Base-by-base conservation (phyloP, 306 rosid species). In the Quercus berberidifolia region DNA sequence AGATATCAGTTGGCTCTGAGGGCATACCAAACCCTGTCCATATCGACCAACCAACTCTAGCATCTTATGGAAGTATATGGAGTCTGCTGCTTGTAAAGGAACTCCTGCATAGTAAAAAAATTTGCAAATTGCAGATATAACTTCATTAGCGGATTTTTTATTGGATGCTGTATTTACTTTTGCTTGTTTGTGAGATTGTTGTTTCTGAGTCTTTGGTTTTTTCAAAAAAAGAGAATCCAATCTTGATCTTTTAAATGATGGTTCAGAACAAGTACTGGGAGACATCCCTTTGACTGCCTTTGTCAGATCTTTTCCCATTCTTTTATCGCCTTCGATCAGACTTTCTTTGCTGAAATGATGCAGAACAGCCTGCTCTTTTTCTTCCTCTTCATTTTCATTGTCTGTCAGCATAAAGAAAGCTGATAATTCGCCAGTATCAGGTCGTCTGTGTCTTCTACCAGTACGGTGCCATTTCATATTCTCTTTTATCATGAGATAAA, bases 401-500 rank as follows among this genome's bases (percentile, higher is more conserved):
- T 91, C 97, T 4, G 97, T 90, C 69, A 86, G 86, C 77, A 86
- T 75, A 85, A 91, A 91, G 79, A 90, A 86, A 76, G 84, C 80
- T 64, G 88, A 84, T 64, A 78, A 74, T 25, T 94, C 97, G 63
- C 87, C 88, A 68, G 85, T 71, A 79, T 94, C 97, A 10, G 92
- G 89, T 51, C 74, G 92, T 83, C 93, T 87, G 55, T 86, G 91
- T 82, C 94, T 88, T 87, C 97, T 90, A 62, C 99, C 99, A 62
- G 97, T 92, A 76, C 99, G 97, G 81, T 95, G 99, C 99, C 98
- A 92, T 87, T 92, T 95, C 99, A 95, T 95, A 82, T 95, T 95
- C 74, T 94, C 99, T 86, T 94, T 94, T 58, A 94, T 94, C 83
- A 83, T 91, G 41, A 86, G 85, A 86, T 85, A 92, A 55, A 94